A percentile compares a stretch with the other conserved stretches of the same genome.
Conservation (phyloP, 78 protist genomes). For the Dictyostelium intermedium region DNA sequence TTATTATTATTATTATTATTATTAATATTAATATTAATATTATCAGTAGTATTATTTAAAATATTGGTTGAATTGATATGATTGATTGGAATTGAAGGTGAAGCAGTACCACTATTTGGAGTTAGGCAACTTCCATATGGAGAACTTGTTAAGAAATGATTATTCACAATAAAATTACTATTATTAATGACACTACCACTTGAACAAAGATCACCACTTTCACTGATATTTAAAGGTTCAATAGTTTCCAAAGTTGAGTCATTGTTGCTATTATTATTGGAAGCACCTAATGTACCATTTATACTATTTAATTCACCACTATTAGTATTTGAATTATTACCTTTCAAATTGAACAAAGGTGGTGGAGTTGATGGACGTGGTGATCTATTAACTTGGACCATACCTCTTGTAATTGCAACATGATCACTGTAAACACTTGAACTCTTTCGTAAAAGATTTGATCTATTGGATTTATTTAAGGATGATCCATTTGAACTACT, state of each 20-base stretch:
- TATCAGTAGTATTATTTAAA: too few relatives aligned
- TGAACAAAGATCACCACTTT: background rate
- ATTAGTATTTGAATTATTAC: background rate
- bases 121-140: background rate
- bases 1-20: background rate
- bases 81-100: background rate
- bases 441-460: background rate
- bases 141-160: background rate
- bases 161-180: background rate
- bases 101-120: background rate
- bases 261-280: background rate
- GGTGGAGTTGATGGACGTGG: conserved; percentile 24
- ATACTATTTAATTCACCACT: background rate
- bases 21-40: background rate
- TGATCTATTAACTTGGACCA: conserved; percentile 34
- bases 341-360: background rate
- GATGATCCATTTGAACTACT: background rate
- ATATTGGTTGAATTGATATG: background rate
- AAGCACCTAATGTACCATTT: too few relatives aligned
- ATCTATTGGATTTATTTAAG: background rate
- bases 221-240: background rate
- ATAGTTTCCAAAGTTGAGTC: background rate
- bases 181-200: background rate
- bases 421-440: conserved; percentile 33
- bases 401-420: conserved; percentile 53